Conservation (phyloP, 768 basidiomycete species). For the Rubroboletus pulcherrimus region DNA sequence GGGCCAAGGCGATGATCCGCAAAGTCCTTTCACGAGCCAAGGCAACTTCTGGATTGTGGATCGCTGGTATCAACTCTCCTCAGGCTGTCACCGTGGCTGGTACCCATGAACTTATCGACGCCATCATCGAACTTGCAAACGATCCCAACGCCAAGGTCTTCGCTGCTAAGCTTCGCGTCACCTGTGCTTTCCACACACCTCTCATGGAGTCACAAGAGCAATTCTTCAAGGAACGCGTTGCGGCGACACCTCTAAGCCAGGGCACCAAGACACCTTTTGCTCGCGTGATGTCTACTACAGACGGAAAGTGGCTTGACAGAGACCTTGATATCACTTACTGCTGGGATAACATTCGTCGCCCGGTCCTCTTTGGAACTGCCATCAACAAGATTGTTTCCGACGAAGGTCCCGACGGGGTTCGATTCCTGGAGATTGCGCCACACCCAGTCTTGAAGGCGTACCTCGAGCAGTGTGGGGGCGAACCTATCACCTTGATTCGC, state of each 20-base stretch:
- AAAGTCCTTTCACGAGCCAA: conserved; percentile 29
- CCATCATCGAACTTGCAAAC: conserved; percentile 24
- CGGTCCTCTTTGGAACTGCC: conserved; percentile 33
- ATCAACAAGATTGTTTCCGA: conserved; percentile 31
- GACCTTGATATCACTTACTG: conserved; percentile 29
- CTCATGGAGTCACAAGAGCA: conserved; percentile 34
- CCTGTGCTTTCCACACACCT: conserved; percentile 34
- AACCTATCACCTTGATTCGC: conserved; percentile 26
- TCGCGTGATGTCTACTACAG: conserved; percentile 35
- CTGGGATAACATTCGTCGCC: conserved; percentile 36
- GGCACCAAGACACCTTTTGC: conserved; percentile 20
- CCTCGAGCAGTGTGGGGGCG: conserved; percentile 34
- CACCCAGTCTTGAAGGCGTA: conserved; percentile 35
- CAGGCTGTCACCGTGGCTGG: conserved; percentile 37
- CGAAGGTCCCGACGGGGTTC: conserved; percentile 25
- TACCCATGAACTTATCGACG: conserved; percentile 29
- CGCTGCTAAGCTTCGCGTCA: conserved; percentile 29
- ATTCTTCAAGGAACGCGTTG: conserved; percentile 26
- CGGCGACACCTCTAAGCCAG: conserved; percentile 13
- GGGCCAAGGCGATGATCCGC: conserved; percentile 32
- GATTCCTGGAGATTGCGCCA: conserved; percentile 32
- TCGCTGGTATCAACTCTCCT: conserved; percentile 36
- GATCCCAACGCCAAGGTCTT: conserved; percentile 28
- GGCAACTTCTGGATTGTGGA: conserved; percentile 28
- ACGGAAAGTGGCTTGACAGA: conserved; percentile 32